A percentile compares a stretch with the other conserved stretches of the same genome.
Conservation (phyloP, 345 rosid species). For the Theobroma cacao region DNA sequence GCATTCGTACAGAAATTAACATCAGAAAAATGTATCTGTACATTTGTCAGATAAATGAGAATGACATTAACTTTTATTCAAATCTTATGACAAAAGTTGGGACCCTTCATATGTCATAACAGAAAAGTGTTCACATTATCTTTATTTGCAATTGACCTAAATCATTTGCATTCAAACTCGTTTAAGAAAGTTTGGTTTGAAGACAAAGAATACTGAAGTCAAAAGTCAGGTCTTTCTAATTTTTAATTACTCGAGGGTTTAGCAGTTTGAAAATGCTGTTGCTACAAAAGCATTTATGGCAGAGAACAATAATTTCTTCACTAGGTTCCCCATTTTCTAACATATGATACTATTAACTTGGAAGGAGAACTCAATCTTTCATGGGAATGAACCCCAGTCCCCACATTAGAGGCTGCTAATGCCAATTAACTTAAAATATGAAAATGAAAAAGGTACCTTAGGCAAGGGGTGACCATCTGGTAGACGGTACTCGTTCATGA, state of each 20-base stretch:
- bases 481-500: slow-evolving; percentile 94
- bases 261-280: neutral
- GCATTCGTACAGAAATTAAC: slow-evolving; percentile 8
- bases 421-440: neutral
- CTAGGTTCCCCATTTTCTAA: too few relatives aligned
- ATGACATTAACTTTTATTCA: too few relatives aligned
- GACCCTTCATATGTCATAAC: neutral
- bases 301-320: neutral
- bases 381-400: too few relatives aligned
- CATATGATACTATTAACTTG: neutral
- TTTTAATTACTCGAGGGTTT: neutral
- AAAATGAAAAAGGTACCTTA: slow-evolving; percentile 45
- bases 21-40: neutral
- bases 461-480: slow-evolving; percentile 64
- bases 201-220: neutral
- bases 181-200: neutral
- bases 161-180: neutral
- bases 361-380: neutral
- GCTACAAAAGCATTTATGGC: neutral
- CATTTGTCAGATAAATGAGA: neutral
- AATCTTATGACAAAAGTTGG: neutral
- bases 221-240: neutral
- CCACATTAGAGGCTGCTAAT: too few relatives aligned
- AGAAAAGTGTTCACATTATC: neutral
- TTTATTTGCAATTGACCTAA: neutral